Evolutionary conservation across 1,139 yeast genomes (phyloP).

Genomic region (Diutina pseudorugosa): DNA sequence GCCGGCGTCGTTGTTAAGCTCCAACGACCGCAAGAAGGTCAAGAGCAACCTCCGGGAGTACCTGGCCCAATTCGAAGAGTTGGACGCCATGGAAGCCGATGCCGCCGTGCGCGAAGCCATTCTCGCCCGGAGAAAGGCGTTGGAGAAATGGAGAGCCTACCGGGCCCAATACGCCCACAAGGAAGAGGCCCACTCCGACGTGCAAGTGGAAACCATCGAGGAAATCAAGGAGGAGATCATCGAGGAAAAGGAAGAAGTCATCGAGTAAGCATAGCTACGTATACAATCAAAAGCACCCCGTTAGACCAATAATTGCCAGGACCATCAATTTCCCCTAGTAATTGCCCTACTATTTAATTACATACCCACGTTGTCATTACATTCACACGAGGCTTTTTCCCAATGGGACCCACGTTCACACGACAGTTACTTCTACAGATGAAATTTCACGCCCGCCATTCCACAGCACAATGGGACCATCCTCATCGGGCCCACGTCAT

Average conservation of each 20-base stretch:
- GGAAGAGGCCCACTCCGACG: slow-evolving; percentile 36
- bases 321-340: too few relatives aligned
- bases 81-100: slow-evolving; percentile 94
- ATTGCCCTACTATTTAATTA: too few relatives aligned
- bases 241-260: slow-evolving; percentile 73
- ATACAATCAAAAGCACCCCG: not conserved
- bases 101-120: slow-evolving; percentile 87
- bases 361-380: too few relatives aligned
- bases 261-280: slow-evolving; percentile 26
- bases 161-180: slow-evolving; percentile 44
- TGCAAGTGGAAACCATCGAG: slow-evolving; percentile 56
- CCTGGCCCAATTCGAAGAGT: slow-evolving; percentile 87
- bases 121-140: slow-evolving; percentile 67
- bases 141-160: slow-evolving; percentile 77
- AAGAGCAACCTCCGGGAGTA: slow-evolving; percentile 83
- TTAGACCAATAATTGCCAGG: too few relatives aligned
- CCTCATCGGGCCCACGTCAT: too few relatives aligned
- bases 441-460: too few relatives aligned
- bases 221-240: slow-evolving; percentile 55
- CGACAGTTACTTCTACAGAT: too few relatives aligned
- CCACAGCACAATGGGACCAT: too few relatives aligned
- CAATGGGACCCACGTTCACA: too few relatives aligned
- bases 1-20: slow-evolving; percentile 66
- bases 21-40: slow-evolving; percentile 78
- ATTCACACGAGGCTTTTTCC: too few relatives aligned